Percentiles rank a stretch among this genome's conserved stretches.
Conservation (phyloP, 2,329 filamentous ascomycete species). For the Botryotinia calthae region DNA sequence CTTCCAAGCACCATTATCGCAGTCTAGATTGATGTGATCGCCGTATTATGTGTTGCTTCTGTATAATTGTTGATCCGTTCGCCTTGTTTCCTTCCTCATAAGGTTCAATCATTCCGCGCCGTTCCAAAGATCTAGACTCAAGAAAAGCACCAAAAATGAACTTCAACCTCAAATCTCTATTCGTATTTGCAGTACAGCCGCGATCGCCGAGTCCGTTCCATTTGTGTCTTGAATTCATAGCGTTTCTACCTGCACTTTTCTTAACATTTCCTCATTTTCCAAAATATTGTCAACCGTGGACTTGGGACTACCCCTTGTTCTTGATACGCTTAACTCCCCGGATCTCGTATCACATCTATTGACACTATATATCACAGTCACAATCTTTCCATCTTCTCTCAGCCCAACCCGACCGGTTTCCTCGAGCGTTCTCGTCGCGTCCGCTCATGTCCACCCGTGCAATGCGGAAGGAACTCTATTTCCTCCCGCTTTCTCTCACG, state of each 20-base stretch:
- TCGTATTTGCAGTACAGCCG: not conserved
- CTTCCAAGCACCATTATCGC: not conserved
- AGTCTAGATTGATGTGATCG: slow-evolving; percentile 4
- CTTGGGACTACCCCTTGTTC: not conserved
- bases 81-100: not conserved
- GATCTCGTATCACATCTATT: not conserved
- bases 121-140: not conserved
- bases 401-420: not conserved
- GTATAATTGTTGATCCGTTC: not conserved
- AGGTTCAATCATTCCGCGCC: not conserved
- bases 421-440: not conserved
- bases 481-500: not conserved
- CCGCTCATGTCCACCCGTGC: not conserved
- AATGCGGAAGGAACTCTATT: not conserved
- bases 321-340: not conserved
- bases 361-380: not conserved
- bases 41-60: not conserved
- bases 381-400: not conserved
- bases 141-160: not conserved
- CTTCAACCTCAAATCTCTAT: not conserved
- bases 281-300: not conserved
- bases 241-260: not conserved
- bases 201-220: not conserved
- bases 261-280: too few species aligned
- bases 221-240: not conserved